Conservation (phyloP, 192 early-diverging fungal species). For the Pilobolus umbonatus region DNA sequence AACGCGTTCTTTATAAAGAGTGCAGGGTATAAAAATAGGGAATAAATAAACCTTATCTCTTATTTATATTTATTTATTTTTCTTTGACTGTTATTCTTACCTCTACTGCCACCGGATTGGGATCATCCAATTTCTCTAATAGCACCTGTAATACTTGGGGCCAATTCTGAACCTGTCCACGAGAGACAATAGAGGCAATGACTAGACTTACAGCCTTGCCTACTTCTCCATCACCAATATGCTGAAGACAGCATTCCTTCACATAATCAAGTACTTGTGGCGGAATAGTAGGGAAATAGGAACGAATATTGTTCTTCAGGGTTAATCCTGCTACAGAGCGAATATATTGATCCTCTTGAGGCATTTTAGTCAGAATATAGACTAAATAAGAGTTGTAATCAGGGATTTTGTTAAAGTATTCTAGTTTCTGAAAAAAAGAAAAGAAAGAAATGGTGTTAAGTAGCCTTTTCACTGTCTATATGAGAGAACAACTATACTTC, state of each 20-base stretch:
- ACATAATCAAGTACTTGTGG: slow-evolving; percentile 43
- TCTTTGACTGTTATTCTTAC: slow-evolving; percentile 35
- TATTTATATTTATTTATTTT: background rate
- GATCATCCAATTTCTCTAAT: slow-evolving; percentile 71
- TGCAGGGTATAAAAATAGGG: background rate
- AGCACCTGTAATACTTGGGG: slow-evolving; percentile 78
- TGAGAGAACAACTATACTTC: slow-evolving; percentile 50
- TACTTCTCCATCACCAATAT: slow-evolving; percentile 70
- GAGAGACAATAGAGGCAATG: slow-evolving; percentile 79
- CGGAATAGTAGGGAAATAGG: slow-evolving; percentile 51
- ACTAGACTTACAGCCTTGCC: slow-evolving; percentile 82
- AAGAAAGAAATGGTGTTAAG: background rate
- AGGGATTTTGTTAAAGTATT: slow-evolving; percentile 76
- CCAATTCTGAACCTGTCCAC: slow-evolving; percentile 69
- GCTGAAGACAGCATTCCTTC: slow-evolving; percentile 30
- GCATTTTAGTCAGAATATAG: slow-evolving; percentile 77
- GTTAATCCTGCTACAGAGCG: slow-evolving; percentile 86
- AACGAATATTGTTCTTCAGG: slow-evolving; percentile 77
- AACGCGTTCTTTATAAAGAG: slow-evolving; percentile 61
- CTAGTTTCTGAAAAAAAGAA: slow-evolving; percentile 61
- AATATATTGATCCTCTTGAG: slow-evolving; percentile 63
- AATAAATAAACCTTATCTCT: background rate
- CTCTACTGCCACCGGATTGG: slow-evolving; percentile 70
- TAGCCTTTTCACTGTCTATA: background rate
- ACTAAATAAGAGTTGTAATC: slow-evolving; percentile 93